Conservation (phyloP, 169 alveolate genomes). For the Eimeria falciformis region DNA sequence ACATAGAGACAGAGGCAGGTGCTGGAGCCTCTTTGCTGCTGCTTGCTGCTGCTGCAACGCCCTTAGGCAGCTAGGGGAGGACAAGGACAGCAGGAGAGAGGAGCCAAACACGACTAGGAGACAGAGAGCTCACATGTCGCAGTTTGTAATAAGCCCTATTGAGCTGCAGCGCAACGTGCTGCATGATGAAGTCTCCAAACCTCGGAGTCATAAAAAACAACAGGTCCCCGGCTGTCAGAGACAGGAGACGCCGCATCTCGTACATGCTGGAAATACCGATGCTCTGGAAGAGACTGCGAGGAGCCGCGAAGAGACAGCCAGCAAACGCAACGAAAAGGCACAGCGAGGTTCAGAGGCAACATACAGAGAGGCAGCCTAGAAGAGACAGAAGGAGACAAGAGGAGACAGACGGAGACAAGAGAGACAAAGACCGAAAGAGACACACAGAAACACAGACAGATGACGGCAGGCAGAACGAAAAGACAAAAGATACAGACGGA, state of each 20-base stretch:
- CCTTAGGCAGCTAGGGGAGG: background rate
- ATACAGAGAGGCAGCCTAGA: background rate
- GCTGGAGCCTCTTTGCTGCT: background rate
- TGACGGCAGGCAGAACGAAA: background rate
- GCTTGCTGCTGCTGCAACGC: background rate
- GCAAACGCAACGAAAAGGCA: background rate
- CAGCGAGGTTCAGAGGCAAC: background rate
- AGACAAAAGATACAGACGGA: background rate
- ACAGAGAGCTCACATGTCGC: background rate
- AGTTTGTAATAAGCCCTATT: slow-evolving; percentile 72
- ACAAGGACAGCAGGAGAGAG: background rate
- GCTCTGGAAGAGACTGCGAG: slow-evolving; percentile 8
- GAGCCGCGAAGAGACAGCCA: background rate
- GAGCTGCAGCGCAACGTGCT: slow-evolving; percentile 81
- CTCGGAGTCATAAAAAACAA: slow-evolving; percentile 82
- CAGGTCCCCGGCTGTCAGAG: slow-evolving; percentile 78
- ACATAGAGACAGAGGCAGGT: background rate
- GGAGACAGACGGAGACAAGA: background rate
- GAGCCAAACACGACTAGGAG: too few relatives aligned
- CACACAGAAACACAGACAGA: background rate
- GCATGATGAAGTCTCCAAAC: slow-evolving; percentile 80
- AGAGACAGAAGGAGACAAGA: background rate
- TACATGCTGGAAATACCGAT: slow-evolving; percentile 37
- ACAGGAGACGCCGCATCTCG: slow-evolving; percentile 57
- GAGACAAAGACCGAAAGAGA: background rate